Conservation (phyloP, 2,329 filamentous ascomycete genomes). For the Botrytis hyacinthi region DNA sequence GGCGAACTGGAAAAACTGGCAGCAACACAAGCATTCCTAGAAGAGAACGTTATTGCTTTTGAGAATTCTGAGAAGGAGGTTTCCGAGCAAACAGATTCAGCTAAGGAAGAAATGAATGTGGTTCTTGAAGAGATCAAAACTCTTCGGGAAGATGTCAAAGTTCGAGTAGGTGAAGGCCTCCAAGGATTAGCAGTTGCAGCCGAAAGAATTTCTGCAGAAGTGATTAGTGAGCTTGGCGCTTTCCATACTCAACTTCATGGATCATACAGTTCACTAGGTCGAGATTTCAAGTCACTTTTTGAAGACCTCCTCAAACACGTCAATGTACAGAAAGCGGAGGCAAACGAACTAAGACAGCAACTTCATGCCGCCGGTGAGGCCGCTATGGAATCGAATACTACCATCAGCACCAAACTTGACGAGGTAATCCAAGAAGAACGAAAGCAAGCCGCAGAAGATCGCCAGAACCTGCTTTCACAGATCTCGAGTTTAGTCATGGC, state of each 20-base stretch:
- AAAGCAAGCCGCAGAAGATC: constrained; percentile 68
- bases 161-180: constrained; percentile 78
- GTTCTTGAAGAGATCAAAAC: constrained; percentile 88
- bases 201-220: constrained; percentile 84
- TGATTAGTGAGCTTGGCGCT: constrained; percentile 78
- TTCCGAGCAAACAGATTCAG: constrained; percentile 62
- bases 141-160: constrained; percentile 85
- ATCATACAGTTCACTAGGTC: constrained; percentile 80
- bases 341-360: constrained; percentile 68
- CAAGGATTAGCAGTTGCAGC: constrained; percentile 80
- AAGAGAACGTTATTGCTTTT: constrained; percentile 67
- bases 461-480: constrained; percentile 69
- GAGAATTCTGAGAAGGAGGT: constrained; percentile 66
- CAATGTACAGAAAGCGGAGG: constrained; percentile 72
- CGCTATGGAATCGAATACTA: constrained; percentile 65
- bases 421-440: constrained; percentile 74
- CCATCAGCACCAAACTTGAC: constrained; percentile 64
- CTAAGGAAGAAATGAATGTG: constrained; percentile 84
- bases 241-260: constrained; percentile 80
- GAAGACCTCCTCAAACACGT: constrained; percentile 76
- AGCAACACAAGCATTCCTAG: constrained; percentile 66
- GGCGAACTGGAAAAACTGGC: constrained; percentile 71
- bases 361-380: constrained; percentile 67
- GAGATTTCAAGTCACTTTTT: constrained; percentile 83
- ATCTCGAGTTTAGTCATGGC: constrained; percentile 74